Evolutionary conservation across 2,329 filamentous ascomycete species (phyloP).

Genomic region (Stenocarpella maydis): DNA sequence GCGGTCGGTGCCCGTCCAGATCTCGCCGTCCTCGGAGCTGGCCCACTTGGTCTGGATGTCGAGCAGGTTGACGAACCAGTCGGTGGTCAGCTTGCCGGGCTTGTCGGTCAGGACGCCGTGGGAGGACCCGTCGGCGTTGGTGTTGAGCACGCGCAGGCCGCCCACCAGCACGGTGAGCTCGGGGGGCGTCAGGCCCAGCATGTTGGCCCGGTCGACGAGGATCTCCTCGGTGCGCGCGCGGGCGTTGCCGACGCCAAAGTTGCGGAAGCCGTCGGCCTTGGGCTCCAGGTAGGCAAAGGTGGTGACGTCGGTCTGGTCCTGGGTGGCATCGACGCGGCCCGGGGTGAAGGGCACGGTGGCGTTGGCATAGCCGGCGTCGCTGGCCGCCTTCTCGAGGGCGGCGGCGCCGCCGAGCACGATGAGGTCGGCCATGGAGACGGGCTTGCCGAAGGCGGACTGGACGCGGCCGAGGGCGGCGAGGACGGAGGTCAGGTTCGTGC

Average conservation of each 20-base stretch:
- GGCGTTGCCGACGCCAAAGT: slow-evolving; percentile 69
- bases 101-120: slow-evolving; percentile 71
- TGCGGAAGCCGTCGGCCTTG: slow-evolving; percentile 74
- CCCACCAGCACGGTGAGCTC: slow-evolving; percentile 74
- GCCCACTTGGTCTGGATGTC: slow-evolving; percentile 68
- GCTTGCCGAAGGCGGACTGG: slow-evolving; percentile 57
- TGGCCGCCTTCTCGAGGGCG: slow-evolving; percentile 73
- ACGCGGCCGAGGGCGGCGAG: slow-evolving; percentile 55
- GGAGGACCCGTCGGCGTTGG: slow-evolving; percentile 73
- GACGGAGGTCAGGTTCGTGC: slow-evolving; percentile 66
- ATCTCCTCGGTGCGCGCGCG: slow-evolving; percentile 71
- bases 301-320: slow-evolving; percentile 72
- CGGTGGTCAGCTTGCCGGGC: slow-evolving; percentile 73
- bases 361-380: slow-evolving; percentile 42
- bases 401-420: slow-evolving; percentile 74
- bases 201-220: slow-evolving; percentile 73
- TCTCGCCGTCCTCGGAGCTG: slow-evolving; percentile 25
- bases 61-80: slow-evolving; percentile 80
- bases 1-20: slow-evolving; percentile 32
- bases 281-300: slow-evolving; percentile 72
- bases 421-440: slow-evolving; percentile 75
- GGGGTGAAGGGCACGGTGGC: slow-evolving; percentile 72
- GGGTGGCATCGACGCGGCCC: slow-evolving; percentile 72
- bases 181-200: slow-evolving; percentile 72
- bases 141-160: slow-evolving; percentile 71